Base-by-base conservation (phyloP, 176 grass and related monocot genomes). In the Zoysia japonica region DNA sequence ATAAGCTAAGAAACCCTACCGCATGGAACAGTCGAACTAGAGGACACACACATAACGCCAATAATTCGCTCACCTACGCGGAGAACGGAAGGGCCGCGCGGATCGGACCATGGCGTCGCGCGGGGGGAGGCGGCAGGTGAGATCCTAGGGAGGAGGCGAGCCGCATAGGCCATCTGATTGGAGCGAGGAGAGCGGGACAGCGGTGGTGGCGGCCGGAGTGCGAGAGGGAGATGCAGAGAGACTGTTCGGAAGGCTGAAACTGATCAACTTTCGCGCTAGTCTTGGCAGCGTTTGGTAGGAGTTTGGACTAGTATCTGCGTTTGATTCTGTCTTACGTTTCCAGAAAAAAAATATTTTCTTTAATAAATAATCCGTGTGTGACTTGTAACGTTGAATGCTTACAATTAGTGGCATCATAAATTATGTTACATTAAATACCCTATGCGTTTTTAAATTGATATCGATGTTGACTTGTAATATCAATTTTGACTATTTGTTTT, bases 121-220 rank as follows among this genome's bases (percentile, higher is more conserved):
- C 47, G 39, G 39, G 41, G 46, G 8, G 40, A 47, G 13, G 19
- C 49, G 16, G 41, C 9, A n/a, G 20, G 28, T 9, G 55, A 57
- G 68, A 79, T 56, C 83, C 47, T 79, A 40, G 83, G 59, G 28
- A 72, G 48, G 57, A 85, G 47, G 1, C 66, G 56, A 53, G 75
- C 38, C 40, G 68, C 57, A 40, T 63, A 56, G 75, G 68, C 75
- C 83, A 79, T 85, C 41, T 35, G 67, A 19, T 5, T 40, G 65
- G 38, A 54, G 65, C 16, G 51, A 69, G 40, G 65, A 61, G 37
- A 52, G 19, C 76, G 47, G 9, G 51, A 37, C 65, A 53, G 65
- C 20, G 51, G 54, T 16, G 52, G 61, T 4, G 50, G 43, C 11
- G 64, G 3, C 55, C 45, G 47, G 38, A 54, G 56, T 62, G 45